Percentiles rank a stretch among this genome's conserved stretches.
Evolutionary conservation across 495 filamentous ascomycete species (phyloP).

Genomic region (Neurospora tetrasperma): DNA sequence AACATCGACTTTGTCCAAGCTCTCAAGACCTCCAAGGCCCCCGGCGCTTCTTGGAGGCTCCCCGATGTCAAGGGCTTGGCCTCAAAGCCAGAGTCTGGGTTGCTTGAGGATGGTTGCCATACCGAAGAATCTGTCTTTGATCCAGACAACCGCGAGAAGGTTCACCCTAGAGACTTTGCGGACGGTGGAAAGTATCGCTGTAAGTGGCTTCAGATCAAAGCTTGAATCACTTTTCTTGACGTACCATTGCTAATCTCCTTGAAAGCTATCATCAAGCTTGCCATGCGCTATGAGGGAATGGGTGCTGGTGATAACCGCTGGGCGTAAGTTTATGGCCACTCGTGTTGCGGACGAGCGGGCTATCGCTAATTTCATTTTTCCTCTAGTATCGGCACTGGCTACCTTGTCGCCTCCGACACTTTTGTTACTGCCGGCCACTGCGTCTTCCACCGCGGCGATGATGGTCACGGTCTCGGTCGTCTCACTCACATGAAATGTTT

Average conservation of each 20-base stretch:
- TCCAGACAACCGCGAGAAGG: background rate
- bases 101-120: background rate
- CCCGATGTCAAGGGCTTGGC: background rate
- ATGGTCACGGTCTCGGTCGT: background rate
- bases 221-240: background rate
- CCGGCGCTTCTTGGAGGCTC: background rate
- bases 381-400: background rate
- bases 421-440: background rate
- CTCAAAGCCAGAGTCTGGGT: background rate
- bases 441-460: background rate
- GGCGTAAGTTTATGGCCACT: background rate
- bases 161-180: rapidly evolving
- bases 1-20: background rate
- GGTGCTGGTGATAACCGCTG: background rate
- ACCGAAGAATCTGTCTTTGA: background rate
- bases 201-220: background rate
- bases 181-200: background rate
- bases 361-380: too few species aligned
- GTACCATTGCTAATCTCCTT: background rate
- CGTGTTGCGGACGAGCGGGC: too few species aligned
- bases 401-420: background rate
- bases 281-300: background rate
- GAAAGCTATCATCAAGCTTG: background rate
- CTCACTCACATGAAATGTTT: background rate
- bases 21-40: background rate